These are phyloP conservation scores for Salvia splendens DNA, from an alignment of 257 asterid genomes.

Conservation along the genomic window DNA sequence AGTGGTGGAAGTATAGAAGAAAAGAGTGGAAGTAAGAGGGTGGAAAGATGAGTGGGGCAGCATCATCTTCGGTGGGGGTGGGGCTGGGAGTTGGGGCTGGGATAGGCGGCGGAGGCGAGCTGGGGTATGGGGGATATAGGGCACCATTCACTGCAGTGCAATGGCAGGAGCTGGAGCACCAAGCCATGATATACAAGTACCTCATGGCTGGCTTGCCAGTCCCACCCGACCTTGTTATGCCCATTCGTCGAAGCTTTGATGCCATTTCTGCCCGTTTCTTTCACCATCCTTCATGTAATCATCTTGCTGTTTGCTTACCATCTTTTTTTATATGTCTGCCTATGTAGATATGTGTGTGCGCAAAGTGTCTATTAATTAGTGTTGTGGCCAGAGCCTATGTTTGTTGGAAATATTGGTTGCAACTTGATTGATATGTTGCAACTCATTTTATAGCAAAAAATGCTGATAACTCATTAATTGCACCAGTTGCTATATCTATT, in stretches of 20 bases:
- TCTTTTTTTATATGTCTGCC: neutral
- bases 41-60: conserved; percentile 59
- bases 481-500: neutral
- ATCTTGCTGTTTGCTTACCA: conserved; percentile 20
- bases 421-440: conserved; percentile 12
- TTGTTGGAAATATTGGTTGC: neutral
- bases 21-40: conserved; percentile 26
- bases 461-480: neutral
- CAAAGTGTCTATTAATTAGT: neutral
- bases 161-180: conserved; percentile 98
- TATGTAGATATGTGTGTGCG: neutral
- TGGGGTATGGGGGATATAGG: conserved; percentile 60
- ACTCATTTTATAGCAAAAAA: neutral
- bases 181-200: conserved; percentile 95
- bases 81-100: conserved; percentile 54
- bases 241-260: conserved; percentile 85
- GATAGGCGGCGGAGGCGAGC: conserved; percentile 51
- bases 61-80: conserved; percentile 52
- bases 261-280: conserved; percentile 78
- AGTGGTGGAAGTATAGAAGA: conserved; percentile 5
- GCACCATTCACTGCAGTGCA: conserved; percentile 89
- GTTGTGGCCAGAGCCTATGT: conserved; percentile 21
- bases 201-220: conserved; percentile 83
- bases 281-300: conserved; percentile 70
- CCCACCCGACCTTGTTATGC: conserved; percentile 85